phyloP scores from a whole-genome alignment of 176 grass and related monocot genomes.

The Tuctoria greenei region DNA sequence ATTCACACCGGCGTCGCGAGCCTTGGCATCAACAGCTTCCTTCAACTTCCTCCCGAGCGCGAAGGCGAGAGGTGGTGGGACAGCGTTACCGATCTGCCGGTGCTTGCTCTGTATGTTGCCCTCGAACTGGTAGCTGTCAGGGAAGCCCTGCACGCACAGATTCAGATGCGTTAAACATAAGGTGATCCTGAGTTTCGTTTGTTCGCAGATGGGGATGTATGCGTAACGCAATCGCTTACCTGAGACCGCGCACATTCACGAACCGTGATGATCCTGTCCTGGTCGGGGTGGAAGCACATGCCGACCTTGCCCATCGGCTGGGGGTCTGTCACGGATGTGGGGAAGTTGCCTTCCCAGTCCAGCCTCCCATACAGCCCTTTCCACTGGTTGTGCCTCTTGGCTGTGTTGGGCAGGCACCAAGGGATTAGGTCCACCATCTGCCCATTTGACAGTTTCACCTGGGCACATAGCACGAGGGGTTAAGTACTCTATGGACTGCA shows the following conservation, averaged over 20 bases:
- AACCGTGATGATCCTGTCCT: slow-evolving; percentile 84
- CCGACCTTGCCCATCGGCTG: slow-evolving; percentile 98
- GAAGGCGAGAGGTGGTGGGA: slow-evolving; percentile 87
- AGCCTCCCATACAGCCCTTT: slow-evolving; percentile 91
- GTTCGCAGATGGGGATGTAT: background rate
- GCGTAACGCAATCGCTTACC: slow-evolving; percentile 31
- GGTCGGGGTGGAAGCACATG: slow-evolving; percentile 96
- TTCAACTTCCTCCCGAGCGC: slow-evolving; percentile 87
- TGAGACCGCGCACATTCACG: slow-evolving; percentile 90
- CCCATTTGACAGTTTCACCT: slow-evolving; percentile 94
- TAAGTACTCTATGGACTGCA: background rate
- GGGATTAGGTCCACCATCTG: slow-evolving; percentile 92
- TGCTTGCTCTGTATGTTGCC: slow-evolving; percentile 94
- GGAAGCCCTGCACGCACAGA: slow-evolving; percentile 68
- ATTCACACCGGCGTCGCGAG: background rate
- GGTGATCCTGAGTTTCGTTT: background rate
- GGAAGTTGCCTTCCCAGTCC: slow-evolving; percentile 99
- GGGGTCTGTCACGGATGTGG: slow-evolving; percentile 91
- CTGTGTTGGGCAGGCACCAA: slow-evolving; percentile 97
- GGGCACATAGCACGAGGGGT: background rate
- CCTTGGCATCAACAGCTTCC: slow-evolving; percentile 54
- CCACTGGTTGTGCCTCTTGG: slow-evolving; percentile 98
- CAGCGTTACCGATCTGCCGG: slow-evolving; percentile 93
- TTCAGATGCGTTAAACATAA: background rate
- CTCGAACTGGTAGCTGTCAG: slow-evolving; percentile 74